Evolutionary conservation across 2,329 filamentous ascomycete species (phyloP), one percentile per base, ranked within the genome.

Genomic region (Magnaporthiopsis poae): DNA sequence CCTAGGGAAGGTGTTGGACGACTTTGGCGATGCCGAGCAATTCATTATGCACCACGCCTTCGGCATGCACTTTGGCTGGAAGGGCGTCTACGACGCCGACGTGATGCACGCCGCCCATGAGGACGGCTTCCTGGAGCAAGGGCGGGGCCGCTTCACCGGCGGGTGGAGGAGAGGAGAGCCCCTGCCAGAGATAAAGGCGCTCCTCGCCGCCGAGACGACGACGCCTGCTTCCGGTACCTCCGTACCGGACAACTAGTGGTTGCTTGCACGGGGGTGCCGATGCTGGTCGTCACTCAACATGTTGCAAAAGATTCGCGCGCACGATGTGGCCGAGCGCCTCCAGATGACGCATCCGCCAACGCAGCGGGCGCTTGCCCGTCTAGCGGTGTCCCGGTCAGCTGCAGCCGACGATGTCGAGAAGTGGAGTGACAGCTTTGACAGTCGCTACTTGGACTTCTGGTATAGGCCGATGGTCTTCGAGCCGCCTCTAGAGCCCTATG

Each of bases 61-160:
- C 61, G 74, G 73, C 21, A 75, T 81, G 70, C 67, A 68, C 1
- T 70, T 74, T n/a, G 77, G 77, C 29, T 81, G 79, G 80, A 66
- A 69, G 0, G 70, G 64, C 12, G 33, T 77, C 5, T 81, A 80
- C 64, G 72, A 74, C 5, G 61, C 69, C 1, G 69, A 68, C 5
- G 69, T 73, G 4, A 74, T 74, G n/a, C 66, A 70, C 0, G 75
- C 77, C 15, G 78, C 79, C 13, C 60, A 67, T 27, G 65, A 65
- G 9, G 80, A 81, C 65, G 78, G 78, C 12, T 70, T 77, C 33
- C 69, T 72, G 1, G 29, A 60, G 2, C 77, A 77, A 0, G 79
- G 79, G n/a, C 39, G 64, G 11, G 78, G 77, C 2, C 79, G 79
- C 27, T 81, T 81, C 70, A 76, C 73, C 18, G 79, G 80, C 7